Conservation (phyloP, 768 basidiomycete species). For the Psilocybe cyanescens region DNA sequence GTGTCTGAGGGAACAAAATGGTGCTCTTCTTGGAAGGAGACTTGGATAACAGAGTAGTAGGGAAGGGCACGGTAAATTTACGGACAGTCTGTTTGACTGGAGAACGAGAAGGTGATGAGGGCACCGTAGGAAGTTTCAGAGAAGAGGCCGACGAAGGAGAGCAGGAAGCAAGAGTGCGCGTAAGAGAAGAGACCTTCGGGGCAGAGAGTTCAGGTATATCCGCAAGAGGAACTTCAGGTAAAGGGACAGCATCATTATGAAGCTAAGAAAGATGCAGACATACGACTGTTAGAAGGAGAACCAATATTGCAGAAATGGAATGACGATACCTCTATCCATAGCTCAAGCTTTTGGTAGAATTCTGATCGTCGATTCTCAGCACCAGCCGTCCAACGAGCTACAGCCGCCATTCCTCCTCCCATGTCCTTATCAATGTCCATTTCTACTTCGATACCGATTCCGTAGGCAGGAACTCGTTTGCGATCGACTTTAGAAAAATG, state of each 20-base stretch:
- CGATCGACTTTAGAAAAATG: constrained; percentile 70
- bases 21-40: constrained; percentile 55
- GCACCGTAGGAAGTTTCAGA: constrained; percentile 42
- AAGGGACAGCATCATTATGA: constrained; percentile 41
- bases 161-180: constrained; percentile 70
- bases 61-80: constrained; percentile 55
- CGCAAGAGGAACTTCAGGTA: constrained; percentile 67
- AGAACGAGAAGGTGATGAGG: constrained; percentile 48
- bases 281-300: constrained; percentile 2
- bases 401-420: constrained; percentile 85
- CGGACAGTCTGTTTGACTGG: constrained; percentile 39
- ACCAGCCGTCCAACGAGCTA: constrained; percentile 84
- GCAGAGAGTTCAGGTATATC: constrained; percentile 64
- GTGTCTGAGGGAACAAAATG: constrained; percentile 65
- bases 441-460: constrained; percentile 86
- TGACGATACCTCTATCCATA: constrained; percentile 61
- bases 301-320: background rate
- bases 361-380: constrained; percentile 62
- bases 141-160: constrained; percentile 66
- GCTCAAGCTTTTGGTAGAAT: constrained; percentile 60
- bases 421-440: constrained; percentile 83
- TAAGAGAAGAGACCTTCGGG: constrained; percentile 67
- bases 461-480: constrained; percentile 78
- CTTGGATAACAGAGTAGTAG: constrained; percentile 41
- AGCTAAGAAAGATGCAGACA: constrained; percentile 43